Evolutionary conservation across 2,329 filamentous ascomycete species (phyloP).

Genomic region (Cordyceps farinosa): DNA sequence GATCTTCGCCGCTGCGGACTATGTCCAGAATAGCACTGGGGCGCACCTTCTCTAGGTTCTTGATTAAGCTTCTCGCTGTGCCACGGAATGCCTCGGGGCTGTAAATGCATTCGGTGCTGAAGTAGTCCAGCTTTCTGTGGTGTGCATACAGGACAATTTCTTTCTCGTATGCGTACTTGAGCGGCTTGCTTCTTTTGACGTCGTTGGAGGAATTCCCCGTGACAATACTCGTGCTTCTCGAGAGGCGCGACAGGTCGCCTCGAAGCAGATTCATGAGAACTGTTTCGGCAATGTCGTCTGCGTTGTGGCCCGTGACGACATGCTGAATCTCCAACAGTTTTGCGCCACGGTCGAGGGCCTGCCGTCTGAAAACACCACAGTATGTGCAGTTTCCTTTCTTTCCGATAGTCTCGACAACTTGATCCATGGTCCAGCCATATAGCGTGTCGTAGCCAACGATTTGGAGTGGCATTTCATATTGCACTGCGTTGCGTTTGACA

Average conservation of each 20-base stretch:
- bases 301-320: slow-evolving; percentile 96
- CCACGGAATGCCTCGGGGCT: slow-evolving; percentile 95
- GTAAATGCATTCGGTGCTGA: slow-evolving; percentile 97
- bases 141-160: slow-evolving; percentile 98
- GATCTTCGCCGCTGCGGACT: slow-evolving; percentile 91
- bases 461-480: slow-evolving; percentile 87
- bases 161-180: slow-evolving; percentile 98
- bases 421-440: slow-evolving; percentile 99
- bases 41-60: slow-evolving; percentile 87
- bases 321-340: slow-evolving; percentile 84
- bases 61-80: slow-evolving; percentile 86
- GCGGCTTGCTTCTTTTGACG: slow-evolving; percentile 90
- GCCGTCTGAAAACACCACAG: slow-evolving; percentile 91
- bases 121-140: slow-evolving; percentile 95
- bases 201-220: slow-evolving; percentile 75
- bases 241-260: slow-evolving; percentile 82
- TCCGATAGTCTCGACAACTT: slow-evolving; percentile 91
- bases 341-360: slow-evolving; percentile 89
- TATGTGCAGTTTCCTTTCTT: slow-evolving; percentile 99
- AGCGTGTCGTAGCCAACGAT: slow-evolving; percentile 92
- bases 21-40: slow-evolving; percentile 95
- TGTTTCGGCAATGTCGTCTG: slow-evolving; percentile 94
- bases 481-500: slow-evolving; percentile 85
- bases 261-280: slow-evolving; percentile 95
- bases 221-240: slow-evolving; percentile 85